Conservation (phyloP, 2,329 filamentous ascomycete genomes). For the Botrytis sinoallii region DNA sequence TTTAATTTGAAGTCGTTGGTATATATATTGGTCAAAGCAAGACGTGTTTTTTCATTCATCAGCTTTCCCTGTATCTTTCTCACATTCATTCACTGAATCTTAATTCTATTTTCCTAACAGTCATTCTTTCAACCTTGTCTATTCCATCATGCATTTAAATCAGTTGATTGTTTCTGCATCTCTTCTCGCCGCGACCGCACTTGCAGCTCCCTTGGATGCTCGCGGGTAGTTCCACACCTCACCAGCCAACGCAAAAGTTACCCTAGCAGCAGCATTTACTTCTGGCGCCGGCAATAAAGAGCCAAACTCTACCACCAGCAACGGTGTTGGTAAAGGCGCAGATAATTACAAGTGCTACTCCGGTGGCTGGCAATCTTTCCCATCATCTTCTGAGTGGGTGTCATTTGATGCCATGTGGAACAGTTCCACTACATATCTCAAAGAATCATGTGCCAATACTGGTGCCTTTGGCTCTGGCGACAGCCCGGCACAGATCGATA, state of each 20-base stretch:
- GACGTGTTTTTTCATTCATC: neutral
- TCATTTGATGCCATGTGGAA: slow-evolving; percentile 34
- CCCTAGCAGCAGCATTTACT: slow-evolving; percentile 19
- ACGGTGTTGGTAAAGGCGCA: slow-evolving; percentile 20
- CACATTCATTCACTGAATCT: neutral
- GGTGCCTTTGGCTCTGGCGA: slow-evolving; percentile 25
- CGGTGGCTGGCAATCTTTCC: slow-evolving; percentile 31
- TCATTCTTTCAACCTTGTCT: neutral
- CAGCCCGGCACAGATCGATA: slow-evolving; percentile 25
- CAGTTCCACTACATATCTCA: slow-evolving; percentile 22
- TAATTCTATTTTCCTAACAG: neutral
- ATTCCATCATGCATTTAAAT: slow-evolving; percentile 12
- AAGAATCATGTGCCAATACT: slow-evolving; percentile 27
- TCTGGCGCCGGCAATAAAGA: slow-evolving; percentile 23
- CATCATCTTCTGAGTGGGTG: slow-evolving; percentile 30
- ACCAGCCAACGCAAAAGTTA: slow-evolving; percentile 21
- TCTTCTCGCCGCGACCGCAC: neutral
- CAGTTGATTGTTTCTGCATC: neutral
- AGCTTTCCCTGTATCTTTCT: neutral
- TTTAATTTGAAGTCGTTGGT: neutral
- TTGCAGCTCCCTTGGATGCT: slow-evolving; percentile 2
- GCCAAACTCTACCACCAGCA: slow-evolving; percentile 27
- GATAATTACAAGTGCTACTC: slow-evolving; percentile 38
- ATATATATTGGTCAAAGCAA: neutral
- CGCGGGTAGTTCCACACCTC: slow-evolving; percentile 2